Evolutionary conservation across 2,329 filamentous ascomycete species (phyloP).

Genomic region (Phaeosphaeria sp.): DNA sequence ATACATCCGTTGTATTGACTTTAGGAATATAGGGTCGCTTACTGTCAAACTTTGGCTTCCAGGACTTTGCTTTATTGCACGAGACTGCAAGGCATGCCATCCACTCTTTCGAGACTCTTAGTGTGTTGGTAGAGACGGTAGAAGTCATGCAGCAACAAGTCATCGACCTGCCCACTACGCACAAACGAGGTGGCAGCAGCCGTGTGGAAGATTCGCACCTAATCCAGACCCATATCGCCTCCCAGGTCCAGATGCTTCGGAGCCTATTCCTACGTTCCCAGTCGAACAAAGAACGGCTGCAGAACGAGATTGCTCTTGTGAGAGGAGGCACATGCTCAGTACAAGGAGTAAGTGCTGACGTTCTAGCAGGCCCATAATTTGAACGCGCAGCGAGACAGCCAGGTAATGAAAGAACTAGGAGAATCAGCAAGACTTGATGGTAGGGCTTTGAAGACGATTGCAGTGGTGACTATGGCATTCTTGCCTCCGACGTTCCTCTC

Average conservation of each 20-base stretch:
- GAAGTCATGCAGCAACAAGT: slow-evolving; percentile 11
- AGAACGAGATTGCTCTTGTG: slow-evolving; percentile 26
- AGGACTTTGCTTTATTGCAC: slow-evolving; percentile 17
- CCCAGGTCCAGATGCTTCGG: slow-evolving; percentile 16
- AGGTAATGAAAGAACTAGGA: slow-evolving; percentile 20
- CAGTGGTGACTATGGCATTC: slow-evolving; percentile 28
- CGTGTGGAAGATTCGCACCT: neutral
- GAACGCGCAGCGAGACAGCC: slow-evolving; percentile 24
- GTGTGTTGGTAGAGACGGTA: slow-evolving; percentile 11
- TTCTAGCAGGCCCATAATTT: slow-evolving; percentile 23
- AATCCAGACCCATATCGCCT: slow-evolving; percentile 2
- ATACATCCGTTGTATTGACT: neutral
- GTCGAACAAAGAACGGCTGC: slow-evolving; percentile 24
- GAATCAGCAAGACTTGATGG: slow-evolving; percentile 21
- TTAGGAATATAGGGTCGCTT: neutral
- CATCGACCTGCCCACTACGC: neutral
- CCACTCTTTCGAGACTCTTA: slow-evolving; percentile 21
- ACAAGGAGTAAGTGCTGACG: neutral
- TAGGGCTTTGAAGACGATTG: slow-evolving; percentile 21
- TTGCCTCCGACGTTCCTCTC: slow-evolving; percentile 28
- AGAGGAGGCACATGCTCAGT: neutral
- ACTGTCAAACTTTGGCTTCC: neutral
- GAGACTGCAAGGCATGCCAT: slow-evolving; percentile 22
- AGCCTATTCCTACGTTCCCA: slow-evolving; percentile 14
- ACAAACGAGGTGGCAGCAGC: neutral